These are phyloP conservation scores for Dryas drummondii DNA, from an alignment of 306 rosid genomes.

Conservation along the genomic window DNA sequence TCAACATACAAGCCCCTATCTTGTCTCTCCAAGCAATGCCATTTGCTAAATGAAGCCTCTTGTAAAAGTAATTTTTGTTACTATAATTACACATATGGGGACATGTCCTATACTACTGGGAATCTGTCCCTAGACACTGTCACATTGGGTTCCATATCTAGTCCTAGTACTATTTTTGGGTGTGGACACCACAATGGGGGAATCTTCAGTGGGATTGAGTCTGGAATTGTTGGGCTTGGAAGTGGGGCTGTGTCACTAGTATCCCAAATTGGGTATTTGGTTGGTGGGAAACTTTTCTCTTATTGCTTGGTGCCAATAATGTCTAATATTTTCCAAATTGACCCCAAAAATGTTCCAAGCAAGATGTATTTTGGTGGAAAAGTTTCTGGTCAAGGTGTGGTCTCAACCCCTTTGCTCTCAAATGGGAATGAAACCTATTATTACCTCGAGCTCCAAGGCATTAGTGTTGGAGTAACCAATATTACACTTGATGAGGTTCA, in stretches of 20 bases:
- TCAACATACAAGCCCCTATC: conserved; percentile 4
- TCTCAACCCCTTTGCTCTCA: conserved; percentile 11
- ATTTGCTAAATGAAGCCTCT: neutral
- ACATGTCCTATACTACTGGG: neutral
- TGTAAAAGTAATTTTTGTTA: neutral
- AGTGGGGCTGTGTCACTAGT: conserved; percentile 1
- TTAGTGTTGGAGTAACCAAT: conserved; percentile 4
- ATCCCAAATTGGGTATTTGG: conserved; percentile 10
- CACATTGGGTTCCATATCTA: neutral
- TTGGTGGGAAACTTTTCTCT: conserved; percentile 13
- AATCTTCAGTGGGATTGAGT: neutral
- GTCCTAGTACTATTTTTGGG: neutral
- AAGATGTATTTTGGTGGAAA: conserved; percentile 13
- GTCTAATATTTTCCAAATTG: neutral
- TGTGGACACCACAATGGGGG: conserved; percentile 12
- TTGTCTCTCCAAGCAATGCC: neutral
- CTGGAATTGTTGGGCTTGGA: conserved; percentile 16
- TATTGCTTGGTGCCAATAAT: conserved; percentile 16
- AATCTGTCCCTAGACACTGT: conserved; percentile 3
- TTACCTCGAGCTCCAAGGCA: conserved; percentile 16
- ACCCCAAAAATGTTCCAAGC: conserved; percentile 2
- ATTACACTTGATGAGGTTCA: neutral
- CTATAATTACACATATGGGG: neutral
- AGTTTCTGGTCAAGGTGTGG: neutral
- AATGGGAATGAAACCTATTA: conserved; percentile 8